phyloP scores from a whole-genome alignment of 2,329 filamentous ascomycete genomes.

The Aureobasidium sp. region DNA sequence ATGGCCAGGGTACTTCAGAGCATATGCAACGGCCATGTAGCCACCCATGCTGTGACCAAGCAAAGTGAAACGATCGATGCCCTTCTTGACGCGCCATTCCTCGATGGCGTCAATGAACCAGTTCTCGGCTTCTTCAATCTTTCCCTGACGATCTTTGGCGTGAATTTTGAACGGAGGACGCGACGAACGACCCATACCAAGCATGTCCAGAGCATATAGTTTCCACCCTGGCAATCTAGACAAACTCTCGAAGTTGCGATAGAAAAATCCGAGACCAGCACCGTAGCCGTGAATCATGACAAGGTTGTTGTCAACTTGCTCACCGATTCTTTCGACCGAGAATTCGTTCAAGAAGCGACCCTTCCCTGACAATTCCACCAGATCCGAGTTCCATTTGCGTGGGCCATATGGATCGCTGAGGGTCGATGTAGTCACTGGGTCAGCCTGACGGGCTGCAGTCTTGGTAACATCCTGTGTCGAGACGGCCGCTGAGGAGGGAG shows the following conservation, averaged over 20 bases:
- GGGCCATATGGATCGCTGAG: slow-evolving; percentile 72
- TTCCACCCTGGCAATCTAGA: slow-evolving; percentile 75
- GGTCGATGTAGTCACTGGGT: slow-evolving; percentile 37
- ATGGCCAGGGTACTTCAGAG: slow-evolving; percentile 88
- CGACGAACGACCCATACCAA: slow-evolving; percentile 87
- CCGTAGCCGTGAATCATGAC: slow-evolving; percentile 98
- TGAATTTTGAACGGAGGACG: slow-evolving; percentile 78
- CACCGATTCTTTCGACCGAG: slow-evolving; percentile 74
- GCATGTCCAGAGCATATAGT: slow-evolving; percentile 86
- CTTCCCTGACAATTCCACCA: slow-evolving; percentile 78
- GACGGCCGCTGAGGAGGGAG: slow-evolving; percentile 37
- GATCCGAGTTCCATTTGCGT: slow-evolving; percentile 74
- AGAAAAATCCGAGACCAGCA: slow-evolving; percentile 93
- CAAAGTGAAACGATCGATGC: slow-evolving; percentile 88
- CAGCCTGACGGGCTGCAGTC: slow-evolving; percentile 28
- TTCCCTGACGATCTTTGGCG: slow-evolving; percentile 70
- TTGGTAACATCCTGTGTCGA: slow-evolving; percentile 35
- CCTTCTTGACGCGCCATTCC: slow-evolving; percentile 84
- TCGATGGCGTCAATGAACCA: slow-evolving; percentile 97
- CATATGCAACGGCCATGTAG: slow-evolving; percentile 91
- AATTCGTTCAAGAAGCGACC: slow-evolving; percentile 89
- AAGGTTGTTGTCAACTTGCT: slow-evolving; percentile 73
- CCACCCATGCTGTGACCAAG: slow-evolving; percentile 90
- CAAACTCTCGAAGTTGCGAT: slow-evolving; percentile 91
- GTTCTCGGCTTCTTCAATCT: slow-evolving; percentile 81